phyloP scores from a whole-genome alignment of 495 filamentous ascomycete genomes.

The Penicillium paradoxum region DNA sequence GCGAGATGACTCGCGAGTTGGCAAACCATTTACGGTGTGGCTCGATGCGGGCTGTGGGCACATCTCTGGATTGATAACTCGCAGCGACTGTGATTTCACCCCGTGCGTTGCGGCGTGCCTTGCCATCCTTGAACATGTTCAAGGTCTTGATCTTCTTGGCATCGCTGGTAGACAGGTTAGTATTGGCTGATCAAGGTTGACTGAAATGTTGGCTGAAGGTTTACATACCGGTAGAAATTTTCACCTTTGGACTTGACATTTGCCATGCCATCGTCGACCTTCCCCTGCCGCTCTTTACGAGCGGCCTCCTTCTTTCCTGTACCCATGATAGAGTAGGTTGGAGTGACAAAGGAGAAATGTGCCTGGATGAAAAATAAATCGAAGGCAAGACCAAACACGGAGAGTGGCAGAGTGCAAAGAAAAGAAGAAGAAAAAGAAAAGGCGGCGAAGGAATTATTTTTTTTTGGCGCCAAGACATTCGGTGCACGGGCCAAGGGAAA shows the following conservation, averaged over 20 bases:
- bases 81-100: slow-evolving; percentile 81
- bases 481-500: slow-evolving; percentile 43
- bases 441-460: slow-evolving; percentile 27
- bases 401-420: slow-evolving; percentile 35
- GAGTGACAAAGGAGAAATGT: slow-evolving; percentile 14
- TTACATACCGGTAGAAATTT: slow-evolving; percentile 76
- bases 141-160: slow-evolving; percentile 84
- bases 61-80: slow-evolving; percentile 71
- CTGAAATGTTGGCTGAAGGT: neutral
- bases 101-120: slow-evolving; percentile 64
- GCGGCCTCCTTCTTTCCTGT: slow-evolving; percentile 88
- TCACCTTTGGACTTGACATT: slow-evolving; percentile 94
- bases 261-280: slow-evolving; percentile 73
- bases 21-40: slow-evolving; percentile 87
- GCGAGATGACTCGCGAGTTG: slow-evolving; percentile 66
- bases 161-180: slow-evolving; percentile 39
- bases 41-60: slow-evolving; percentile 82
- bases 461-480: slow-evolving; percentile 37
- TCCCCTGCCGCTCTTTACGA: slow-evolving; percentile 76
- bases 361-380: slow-evolving; percentile 25
- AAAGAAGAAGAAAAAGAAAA: slow-evolving; percentile 30
- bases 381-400: slow-evolving; percentile 29
- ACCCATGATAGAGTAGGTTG: slow-evolving; percentile 62
- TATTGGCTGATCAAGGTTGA: neutral
- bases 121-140: slow-evolving; percentile 84